These are phyloP conservation scores for Didymellaceae sp. DNA, from an alignment of 2,329 filamentous ascomycete genomes.

Conservation along the genomic window DNA sequence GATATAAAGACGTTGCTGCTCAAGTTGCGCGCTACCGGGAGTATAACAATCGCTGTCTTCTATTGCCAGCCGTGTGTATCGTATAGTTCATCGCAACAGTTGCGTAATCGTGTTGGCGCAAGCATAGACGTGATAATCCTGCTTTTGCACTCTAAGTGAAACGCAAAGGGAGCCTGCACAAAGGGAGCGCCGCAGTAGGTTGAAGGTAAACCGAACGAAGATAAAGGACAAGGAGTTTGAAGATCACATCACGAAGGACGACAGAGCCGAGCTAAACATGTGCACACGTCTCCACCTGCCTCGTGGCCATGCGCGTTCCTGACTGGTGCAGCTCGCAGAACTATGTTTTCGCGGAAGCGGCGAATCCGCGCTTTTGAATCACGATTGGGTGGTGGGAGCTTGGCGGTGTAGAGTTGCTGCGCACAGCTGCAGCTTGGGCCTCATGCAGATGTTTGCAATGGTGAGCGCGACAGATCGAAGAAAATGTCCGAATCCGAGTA, in stretches of 20 bases:
- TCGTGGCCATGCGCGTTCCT: slow-evolving; percentile 14
- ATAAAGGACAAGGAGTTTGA: background rate
- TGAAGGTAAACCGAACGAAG: background rate
- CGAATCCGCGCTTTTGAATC: slow-evolving; percentile 9
- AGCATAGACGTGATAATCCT: slow-evolving; percentile 9
- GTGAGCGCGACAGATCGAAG: background rate
- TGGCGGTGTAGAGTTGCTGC: slow-evolving; percentile 15
- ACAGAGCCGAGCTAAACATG: slow-evolving; percentile 13
- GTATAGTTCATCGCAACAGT: slow-evolving; percentile 17
- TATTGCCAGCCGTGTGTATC: slow-evolving; percentile 4
- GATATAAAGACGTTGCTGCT: background rate
- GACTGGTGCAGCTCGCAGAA: slow-evolving; percentile 14
- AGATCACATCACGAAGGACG: slow-evolving; percentile 8
- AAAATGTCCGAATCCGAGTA: background rate
- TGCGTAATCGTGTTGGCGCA: slow-evolving; percentile 1
- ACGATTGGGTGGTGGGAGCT: slow-evolving; percentile 15
- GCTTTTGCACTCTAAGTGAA: slow-evolving; percentile 3
- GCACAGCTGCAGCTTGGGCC: background rate
- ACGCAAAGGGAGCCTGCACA: slow-evolving; percentile 5
- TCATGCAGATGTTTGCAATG: background rate
- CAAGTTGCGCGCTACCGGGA: slow-evolving; percentile 5
- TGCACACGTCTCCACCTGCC: slow-evolving; percentile 13
- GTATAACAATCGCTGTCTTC: slow-evolving; percentile 15
- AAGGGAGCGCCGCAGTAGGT: background rate
- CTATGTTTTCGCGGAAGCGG: slow-evolving; percentile 8